A percentile compares a stretch with the other conserved stretches of the same genome.
These are phyloP conservation scores for Mycena venus DNA, from an alignment of 768 basidiomycete species.

Conservation along the genomic window DNA sequence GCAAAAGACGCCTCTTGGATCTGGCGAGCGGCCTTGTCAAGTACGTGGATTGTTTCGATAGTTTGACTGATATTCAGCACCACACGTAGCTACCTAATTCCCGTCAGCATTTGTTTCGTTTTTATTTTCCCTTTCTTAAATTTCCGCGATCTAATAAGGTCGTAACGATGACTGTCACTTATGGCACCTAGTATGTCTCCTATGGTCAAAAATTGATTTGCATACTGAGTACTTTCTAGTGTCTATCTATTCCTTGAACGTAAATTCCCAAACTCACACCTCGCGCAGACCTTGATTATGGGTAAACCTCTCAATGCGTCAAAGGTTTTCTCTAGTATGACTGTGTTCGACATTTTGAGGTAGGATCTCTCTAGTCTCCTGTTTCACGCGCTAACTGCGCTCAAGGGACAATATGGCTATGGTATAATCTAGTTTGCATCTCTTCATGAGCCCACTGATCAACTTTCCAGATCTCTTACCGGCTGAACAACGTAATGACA, in stretches of 20 bases:
- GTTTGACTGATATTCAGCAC: conserved; percentile 14
- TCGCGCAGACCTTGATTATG: conserved; percentile 7
- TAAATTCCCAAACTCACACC: conserved; percentile 34
- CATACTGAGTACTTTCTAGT: conserved; percentile 45
- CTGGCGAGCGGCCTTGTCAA: conserved; percentile 53
- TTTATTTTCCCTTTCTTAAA: not conserved
- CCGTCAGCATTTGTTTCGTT: conserved; percentile 12
- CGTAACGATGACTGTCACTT: conserved; percentile 63
- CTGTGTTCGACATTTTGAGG: conserved; percentile 64
- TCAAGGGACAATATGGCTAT: not conserved
- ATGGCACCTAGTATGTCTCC: conserved; percentile 48
- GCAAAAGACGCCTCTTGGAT: conserved; percentile 55
- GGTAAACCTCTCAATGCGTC: not conserved
- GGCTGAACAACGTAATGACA: conserved; percentile 34
- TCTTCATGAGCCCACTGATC: not conserved
- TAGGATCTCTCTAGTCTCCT: not conserved
- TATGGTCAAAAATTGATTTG: not conserved
- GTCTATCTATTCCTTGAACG: not conserved
- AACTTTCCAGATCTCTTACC: not conserved
- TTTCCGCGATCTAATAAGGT: conserved; percentile 40
- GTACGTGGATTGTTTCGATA: not conserved
- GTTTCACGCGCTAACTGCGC: not conserved
- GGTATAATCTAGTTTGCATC: not conserved
- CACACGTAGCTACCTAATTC: conserved; percentile 46
- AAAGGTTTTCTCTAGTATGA: conserved; percentile 47